A percentile compares a stretch with the other conserved stretches of the same genome.
Evolutionary conservation across 768 basidiomycete species (phyloP).

Genomic region (Pleurotus djamor): DNA sequence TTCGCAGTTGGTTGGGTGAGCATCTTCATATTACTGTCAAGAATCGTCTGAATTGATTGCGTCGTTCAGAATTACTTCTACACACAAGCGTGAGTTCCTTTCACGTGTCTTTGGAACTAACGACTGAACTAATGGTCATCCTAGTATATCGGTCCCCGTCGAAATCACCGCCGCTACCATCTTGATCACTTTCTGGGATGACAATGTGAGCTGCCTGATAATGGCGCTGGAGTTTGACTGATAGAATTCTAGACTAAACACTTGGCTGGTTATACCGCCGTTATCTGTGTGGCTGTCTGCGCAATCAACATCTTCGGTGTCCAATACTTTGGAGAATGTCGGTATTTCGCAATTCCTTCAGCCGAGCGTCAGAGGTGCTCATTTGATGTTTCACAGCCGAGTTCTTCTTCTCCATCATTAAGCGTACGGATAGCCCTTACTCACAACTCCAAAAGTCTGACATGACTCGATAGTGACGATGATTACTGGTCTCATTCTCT

Average conservation of each 20-base stretch:
- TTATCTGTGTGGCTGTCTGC: constrained; percentile 56
- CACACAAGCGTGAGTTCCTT: constrained; percentile 30
- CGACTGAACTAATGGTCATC: too few relatives aligned
- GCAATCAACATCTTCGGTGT: constrained; percentile 71
- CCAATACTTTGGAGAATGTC: constrained; percentile 29
- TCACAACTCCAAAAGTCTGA: neutral
- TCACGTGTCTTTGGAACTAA: neutral
- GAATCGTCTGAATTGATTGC: neutral
- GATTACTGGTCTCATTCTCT: constrained; percentile 54
- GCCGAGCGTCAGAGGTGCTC: neutral
- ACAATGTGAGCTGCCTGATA: constrained; percentile 31
- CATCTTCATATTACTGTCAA: neutral
- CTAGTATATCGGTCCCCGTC: constrained; percentile 66
- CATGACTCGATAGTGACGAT: constrained; percentile 37
- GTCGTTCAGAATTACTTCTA: constrained; percentile 31
- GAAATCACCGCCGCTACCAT: constrained; percentile 74
- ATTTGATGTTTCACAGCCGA: constrained; percentile 39
- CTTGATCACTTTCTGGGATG: constrained; percentile 72
- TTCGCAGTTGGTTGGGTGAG: constrained; percentile 57
- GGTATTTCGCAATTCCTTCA: constrained; percentile 6
- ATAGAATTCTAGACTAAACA: constrained; percentile 36
- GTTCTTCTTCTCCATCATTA: constrained; percentile 63
- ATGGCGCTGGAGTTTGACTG: too few relatives aligned
- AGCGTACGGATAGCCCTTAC: constrained; percentile 35
- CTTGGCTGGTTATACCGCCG: constrained; percentile 53